Conservation (phyloP, 2,329 filamentous ascomycete genomes). For the Plenodomus biglobosus region DNA sequence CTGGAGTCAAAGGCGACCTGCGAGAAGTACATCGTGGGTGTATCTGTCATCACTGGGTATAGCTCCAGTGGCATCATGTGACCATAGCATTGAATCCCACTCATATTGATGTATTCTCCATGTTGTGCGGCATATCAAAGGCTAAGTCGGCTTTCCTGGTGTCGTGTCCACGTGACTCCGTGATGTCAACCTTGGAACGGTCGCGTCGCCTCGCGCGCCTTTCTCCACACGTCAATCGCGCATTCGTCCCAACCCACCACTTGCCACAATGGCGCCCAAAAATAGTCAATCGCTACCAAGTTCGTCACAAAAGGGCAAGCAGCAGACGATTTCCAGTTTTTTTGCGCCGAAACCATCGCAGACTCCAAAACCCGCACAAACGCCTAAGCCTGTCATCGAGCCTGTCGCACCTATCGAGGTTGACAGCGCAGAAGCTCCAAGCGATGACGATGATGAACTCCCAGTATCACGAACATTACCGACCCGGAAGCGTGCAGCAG, state of each 20-base stretch:
- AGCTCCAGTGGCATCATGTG: too few relatives aligned
- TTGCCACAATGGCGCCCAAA: conserved; percentile 41
- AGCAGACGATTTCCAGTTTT: conserved; percentile 84
- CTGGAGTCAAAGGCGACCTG: too few relatives aligned
- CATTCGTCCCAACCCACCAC: conserved; percentile 8
- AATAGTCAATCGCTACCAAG: conserved; percentile 33
- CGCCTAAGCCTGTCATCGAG: conserved; percentile 20
- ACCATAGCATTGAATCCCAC: too few relatives aligned
- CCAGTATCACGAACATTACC: conserved; percentile 9
- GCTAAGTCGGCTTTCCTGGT: too few relatives aligned
- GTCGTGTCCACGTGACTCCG: neutral
- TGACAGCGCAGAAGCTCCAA: conserved; percentile 4
- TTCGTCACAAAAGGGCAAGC: conserved; percentile 60
- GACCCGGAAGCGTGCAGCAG: conserved; percentile 32
- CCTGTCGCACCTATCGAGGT: conserved; percentile 1
- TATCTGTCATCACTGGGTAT: too few relatives aligned
- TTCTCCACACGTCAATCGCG: conserved; percentile 10
- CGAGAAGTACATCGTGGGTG: too few relatives aligned
- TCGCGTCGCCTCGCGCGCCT: conserved; percentile 19
- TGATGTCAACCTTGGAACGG: conserved; percentile 1
- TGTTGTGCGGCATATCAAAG: too few relatives aligned
- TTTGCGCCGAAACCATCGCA: conserved; percentile 58
- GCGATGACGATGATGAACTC: conserved; percentile 19
- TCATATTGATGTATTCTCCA: too few relatives aligned
- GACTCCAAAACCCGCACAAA: conserved; percentile 31